These are phyloP conservation scores for Phytophthora sp. DNA, from an alignment of 352 stramenopile genomes.

Conservation along the genomic window DNA sequence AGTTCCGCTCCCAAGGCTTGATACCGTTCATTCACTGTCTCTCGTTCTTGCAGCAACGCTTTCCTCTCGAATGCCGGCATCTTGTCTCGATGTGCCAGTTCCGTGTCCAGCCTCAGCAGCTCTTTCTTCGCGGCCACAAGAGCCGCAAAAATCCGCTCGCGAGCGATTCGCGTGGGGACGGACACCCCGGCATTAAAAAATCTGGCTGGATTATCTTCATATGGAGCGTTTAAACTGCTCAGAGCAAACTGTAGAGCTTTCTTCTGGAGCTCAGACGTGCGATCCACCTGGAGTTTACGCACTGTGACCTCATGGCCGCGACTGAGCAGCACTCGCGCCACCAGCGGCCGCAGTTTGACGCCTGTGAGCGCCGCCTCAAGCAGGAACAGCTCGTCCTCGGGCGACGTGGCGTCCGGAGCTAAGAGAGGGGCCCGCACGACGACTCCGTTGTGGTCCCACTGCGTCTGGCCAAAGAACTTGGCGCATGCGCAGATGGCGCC, in stretches of 20 bases:
- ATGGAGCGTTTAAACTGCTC: conserved; percentile 67
- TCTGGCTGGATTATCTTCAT: conserved; percentile 75
- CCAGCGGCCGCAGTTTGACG: conserved; percentile 84
- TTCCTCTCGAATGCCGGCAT: conserved; percentile 85
- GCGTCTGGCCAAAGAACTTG: conserved; percentile 84
- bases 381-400: conserved; percentile 64
- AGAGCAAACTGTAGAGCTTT: conserved; percentile 67
- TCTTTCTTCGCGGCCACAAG: conserved; percentile 73
- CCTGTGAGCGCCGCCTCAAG: conserved; percentile 78
- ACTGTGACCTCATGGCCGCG: conserved; percentile 72
- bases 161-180: conserved; percentile 70
- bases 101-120: conserved; percentile 59
- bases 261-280: conserved; percentile 62
- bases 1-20: conserved; percentile 64
- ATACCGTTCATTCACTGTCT: conserved; percentile 58
- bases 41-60: conserved; percentile 56
- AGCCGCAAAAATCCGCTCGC: conserved; percentile 78
- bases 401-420: conserved; percentile 12
- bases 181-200: conserved; percentile 82
- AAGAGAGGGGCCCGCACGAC: conserved; percentile 58
- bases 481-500: conserved; percentile 76
- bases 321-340: conserved; percentile 78
- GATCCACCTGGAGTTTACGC: conserved; percentile 75
- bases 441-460: conserved; percentile 89
- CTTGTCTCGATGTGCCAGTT: conserved; percentile 67